Evolutionary conservation across 352 stramenopile genomes (phyloP).

Genomic region (Globisporangium alternatum): DNA sequence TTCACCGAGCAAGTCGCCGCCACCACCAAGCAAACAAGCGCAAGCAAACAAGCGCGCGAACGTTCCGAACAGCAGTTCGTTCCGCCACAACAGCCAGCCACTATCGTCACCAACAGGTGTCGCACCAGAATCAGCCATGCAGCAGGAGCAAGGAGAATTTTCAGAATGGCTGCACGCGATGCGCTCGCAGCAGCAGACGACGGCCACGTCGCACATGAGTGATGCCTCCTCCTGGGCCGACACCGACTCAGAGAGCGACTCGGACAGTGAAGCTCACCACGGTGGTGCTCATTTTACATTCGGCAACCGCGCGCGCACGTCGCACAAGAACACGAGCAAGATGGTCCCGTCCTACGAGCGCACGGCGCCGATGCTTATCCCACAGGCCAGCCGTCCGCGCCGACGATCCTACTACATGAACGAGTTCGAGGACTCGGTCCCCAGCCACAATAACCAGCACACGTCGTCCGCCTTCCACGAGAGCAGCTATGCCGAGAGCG

Average conservation of each 20-base stretch:
- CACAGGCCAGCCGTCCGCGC: slow-evolving; percentile 17
- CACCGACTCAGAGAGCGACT: slow-evolving; percentile 50
- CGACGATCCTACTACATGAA: slow-evolving; percentile 17
- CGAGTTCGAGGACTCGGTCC: slow-evolving; percentile 22
- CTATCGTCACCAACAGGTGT: slow-evolving; percentile 5
- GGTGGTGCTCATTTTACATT: slow-evolving; percentile 13
- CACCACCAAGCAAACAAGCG: neutral
- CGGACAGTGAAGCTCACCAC: slow-evolving; percentile 14
- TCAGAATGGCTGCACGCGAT: slow-evolving; percentile 47
- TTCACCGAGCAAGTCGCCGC: slow-evolving; percentile 1
- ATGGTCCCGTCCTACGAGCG: slow-evolving; percentile 19
- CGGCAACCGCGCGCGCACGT: neutral
- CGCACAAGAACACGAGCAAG: slow-evolving; percentile 13
- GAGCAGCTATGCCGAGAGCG: slow-evolving; percentile 26
- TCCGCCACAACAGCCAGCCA: neutral
- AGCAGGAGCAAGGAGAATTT: slow-evolving; percentile 26
- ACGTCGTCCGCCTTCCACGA: slow-evolving; percentile 1
- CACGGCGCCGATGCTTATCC: slow-evolving; percentile 61
- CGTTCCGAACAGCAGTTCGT: neutral
- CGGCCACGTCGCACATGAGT: slow-evolving; percentile 21
- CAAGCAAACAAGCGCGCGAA: neutral
- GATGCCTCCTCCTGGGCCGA: slow-evolving; percentile 55
- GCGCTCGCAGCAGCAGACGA: slow-evolving; percentile 25
- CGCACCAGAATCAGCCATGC: slow-evolving; percentile 2
- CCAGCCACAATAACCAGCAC: slow-evolving; percentile 6